These are phyloP conservation scores for Rhodotorula graminis DNA, from an alignment of 768 basidiomycete species.

Conservation along the genomic window DNA sequence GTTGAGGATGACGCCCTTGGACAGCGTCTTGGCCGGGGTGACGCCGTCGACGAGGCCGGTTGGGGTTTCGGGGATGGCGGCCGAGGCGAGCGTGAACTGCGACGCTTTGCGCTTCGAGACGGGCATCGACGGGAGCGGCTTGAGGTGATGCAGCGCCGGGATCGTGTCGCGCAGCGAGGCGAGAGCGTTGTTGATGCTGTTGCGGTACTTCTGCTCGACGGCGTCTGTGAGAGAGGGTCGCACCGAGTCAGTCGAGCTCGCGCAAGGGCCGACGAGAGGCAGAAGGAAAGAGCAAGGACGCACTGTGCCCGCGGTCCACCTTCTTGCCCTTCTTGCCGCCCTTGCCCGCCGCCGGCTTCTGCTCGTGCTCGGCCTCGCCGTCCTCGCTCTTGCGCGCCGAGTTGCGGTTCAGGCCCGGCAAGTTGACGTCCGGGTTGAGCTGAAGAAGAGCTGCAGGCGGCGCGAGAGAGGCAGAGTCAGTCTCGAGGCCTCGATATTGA, in stretches of 20 bases:
- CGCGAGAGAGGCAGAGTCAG: not conserved
- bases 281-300: not conserved
- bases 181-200: slow-evolving; percentile 40
- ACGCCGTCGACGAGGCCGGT: slow-evolving; percentile 82
- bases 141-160: slow-evolving; percentile 40
- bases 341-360: not conserved
- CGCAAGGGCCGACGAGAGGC: not conserved
- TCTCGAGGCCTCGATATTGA: too few relatives aligned
- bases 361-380: not conserved
- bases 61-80: slow-evolving; percentile 28
- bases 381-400: not conserved
- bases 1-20: slow-evolving; percentile 82
- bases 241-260: not conserved
- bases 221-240: slow-evolving; percentile 13
- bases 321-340: slow-evolving; percentile 25
- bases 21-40: slow-evolving; percentile 81
- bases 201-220: slow-evolving; percentile 40
- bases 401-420: not conserved
- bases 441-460: slow-evolving; percentile 18
- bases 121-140: slow-evolving; percentile 40
- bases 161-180: slow-evolving; percentile 39
- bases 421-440: slow-evolving; percentile 5
- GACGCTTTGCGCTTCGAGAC: slow-evolving; percentile 36
- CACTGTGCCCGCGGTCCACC: slow-evolving; percentile 31
- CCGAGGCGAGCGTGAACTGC: slow-evolving; percentile 41